Evolutionary conservation across 2,329 filamentous ascomycete species (phyloP).

Genomic region (Tetracladium maxilliforme): DNA sequence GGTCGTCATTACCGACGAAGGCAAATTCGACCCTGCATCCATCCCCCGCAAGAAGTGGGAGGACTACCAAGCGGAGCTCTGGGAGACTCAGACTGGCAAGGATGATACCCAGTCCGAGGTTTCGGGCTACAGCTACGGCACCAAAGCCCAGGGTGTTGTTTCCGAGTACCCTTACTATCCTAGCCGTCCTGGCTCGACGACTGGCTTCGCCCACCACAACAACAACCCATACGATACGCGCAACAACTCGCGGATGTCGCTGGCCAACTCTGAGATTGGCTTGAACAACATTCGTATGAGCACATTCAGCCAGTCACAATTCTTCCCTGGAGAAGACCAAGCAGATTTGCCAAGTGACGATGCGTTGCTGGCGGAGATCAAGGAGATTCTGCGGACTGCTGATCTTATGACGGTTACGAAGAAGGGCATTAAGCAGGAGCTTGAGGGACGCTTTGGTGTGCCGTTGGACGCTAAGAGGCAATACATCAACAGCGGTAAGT

Average conservation of each 20-base stretch:
- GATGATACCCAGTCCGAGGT: slow-evolving; percentile 73
- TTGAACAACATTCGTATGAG: too few relatives aligned
- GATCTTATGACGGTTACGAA: slow-evolving; percentile 98
- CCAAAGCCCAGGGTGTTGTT: slow-evolving; percentile 41
- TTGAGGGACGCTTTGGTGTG: slow-evolving; percentile 82
- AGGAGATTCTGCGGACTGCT: slow-evolving; percentile 79
- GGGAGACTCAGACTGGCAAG: slow-evolving; percentile 74
- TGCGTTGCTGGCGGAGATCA: slow-evolving; percentile 79
- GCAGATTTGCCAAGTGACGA: slow-evolving; percentile 66
- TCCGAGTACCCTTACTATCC: slow-evolving; percentile 59
- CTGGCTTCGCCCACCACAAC: slow-evolving; percentile 14
- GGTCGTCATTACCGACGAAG: slow-evolving; percentile 87
- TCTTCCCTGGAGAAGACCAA: slow-evolving; percentile 6
- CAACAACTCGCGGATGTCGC: slow-evolving; percentile 56
- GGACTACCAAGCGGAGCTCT: slow-evolving; percentile 94
- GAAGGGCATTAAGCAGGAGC: slow-evolving; percentile 90
- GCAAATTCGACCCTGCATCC: slow-evolving; percentile 85
- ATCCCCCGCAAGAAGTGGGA: slow-evolving; percentile 99
- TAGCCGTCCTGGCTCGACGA: slow-evolving; percentile 35
- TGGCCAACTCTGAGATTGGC: slow-evolving; percentile 57
- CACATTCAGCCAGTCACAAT: slow-evolving; percentile 35
- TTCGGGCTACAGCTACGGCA: slow-evolving; percentile 90
- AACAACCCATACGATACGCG: slow-evolving; percentile 13
- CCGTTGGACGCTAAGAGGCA: slow-evolving; percentile 74
- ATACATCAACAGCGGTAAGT: slow-evolving; percentile 87